phyloP scores from a whole-genome alignment of 495 filamentous ascomycete genomes.

The Trichoderma reesei region DNA sequence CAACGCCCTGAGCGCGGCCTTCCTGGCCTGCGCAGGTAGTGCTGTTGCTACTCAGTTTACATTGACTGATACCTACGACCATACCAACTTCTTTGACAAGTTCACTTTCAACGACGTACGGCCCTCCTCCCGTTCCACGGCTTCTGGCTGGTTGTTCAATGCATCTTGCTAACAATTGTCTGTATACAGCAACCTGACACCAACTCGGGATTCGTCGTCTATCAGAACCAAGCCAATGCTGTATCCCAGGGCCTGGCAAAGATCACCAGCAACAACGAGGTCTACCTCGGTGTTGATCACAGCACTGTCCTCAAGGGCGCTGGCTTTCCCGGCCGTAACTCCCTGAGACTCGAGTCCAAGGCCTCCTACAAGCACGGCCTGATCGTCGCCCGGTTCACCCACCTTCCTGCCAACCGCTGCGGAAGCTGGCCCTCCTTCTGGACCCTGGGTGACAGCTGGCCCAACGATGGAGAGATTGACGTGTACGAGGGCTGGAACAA shows the following conservation, averaged over 20 bases:
- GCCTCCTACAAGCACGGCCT: conserved; percentile 56
- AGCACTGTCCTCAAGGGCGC: conserved; percentile 11
- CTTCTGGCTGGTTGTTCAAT: background rate
- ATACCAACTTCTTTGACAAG: conserved; percentile 43
- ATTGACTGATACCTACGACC: conserved; percentile 35
- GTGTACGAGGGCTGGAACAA: conserved; percentile 79
- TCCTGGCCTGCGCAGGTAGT: conserved; percentile 26
- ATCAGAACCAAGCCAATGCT: conserved; percentile 45
- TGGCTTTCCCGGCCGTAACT: conserved; percentile 44
- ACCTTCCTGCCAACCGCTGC: conserved; percentile 59
- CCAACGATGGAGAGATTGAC: conserved; percentile 72
- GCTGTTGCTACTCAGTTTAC: conserved; percentile 25
- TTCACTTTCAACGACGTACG: conserved; percentile 40
- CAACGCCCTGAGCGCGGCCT: conserved; percentile 28
- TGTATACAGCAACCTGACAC: conserved; percentile 37
- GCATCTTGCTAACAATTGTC: background rate
- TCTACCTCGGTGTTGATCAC: conserved; percentile 42
- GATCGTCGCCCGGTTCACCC: conserved; percentile 58
- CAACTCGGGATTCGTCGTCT: conserved; percentile 57
- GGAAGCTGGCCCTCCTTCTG: conserved; percentile 56
- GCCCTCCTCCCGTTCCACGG: background rate
- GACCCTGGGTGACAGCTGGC: conserved; percentile 71
- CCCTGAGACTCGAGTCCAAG: conserved; percentile 59
- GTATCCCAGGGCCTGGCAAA: conserved; percentile 42
- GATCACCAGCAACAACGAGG: conserved; percentile 28